Evolutionary conservation across 176 grass and related monocot species (phyloP), one percentile per base, ranked within the genome.

Genomic region (Bothriochloa decipiens): DNA sequence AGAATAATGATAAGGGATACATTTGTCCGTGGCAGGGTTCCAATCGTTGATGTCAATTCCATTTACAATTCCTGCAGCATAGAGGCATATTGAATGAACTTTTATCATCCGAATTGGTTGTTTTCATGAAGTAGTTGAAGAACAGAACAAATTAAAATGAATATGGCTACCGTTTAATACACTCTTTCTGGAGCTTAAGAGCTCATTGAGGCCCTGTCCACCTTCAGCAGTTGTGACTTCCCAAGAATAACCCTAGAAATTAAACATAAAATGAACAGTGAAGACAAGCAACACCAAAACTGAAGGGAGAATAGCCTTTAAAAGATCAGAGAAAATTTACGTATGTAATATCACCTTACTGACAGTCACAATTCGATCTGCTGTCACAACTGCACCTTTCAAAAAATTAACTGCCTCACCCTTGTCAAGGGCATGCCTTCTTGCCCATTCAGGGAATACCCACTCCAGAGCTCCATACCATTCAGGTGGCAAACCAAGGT

Each of bases 391-490:
- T 87, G 96, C 93, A 57, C 96, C 89, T 89, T 98, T 98, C 28
- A 98, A 76, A 92, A 98, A 89, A 88, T 98, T 98, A 76, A 98
- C 91, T 0, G 91, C 91, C 85, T 93, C 91, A 68, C 96, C 96
- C 85, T 90, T 95, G 70, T 95, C 96, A 84, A 98, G 91, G 76
- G 96, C 91, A 85, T 98, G 96, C 62, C 75, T 90, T 55, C 96
- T 95, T 74, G 96, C 93, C 93, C 93, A 98, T 70, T 89, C 75
- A 68, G 96, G 96, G 75, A 98, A 98, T 55, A 98, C 87, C 96
- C 96, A 98, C 87, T 98, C 96, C 74, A 98, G 89, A 72, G 96
- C 80, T 64, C 96, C 91, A 86, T 98, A 98, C 96, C 96, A 98
- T 36, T 98, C 91, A 77, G 85, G 70, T 58, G 91, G 87, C 74